Percentiles rank a stretch among this genome's conserved stretches.
Evolutionary conservation across 2,329 filamentous ascomycete genomes (phyloP).

Genomic region (Phoma sp.): DNA sequence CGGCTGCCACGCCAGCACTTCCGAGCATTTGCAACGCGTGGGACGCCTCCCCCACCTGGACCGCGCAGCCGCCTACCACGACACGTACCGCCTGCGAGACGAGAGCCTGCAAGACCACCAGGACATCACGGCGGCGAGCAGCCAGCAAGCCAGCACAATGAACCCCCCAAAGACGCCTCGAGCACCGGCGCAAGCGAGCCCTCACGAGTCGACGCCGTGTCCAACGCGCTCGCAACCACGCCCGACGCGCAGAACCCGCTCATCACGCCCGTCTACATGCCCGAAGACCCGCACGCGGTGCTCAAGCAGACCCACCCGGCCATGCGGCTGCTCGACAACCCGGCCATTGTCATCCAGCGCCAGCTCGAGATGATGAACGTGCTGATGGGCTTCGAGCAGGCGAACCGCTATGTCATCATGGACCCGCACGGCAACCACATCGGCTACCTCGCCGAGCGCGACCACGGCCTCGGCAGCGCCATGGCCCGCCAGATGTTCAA

Average conservation of each 20-base stretch:
- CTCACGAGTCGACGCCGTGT: constrained; percentile 53
- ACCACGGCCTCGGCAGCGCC: constrained; percentile 64
- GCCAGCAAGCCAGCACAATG: constrained; percentile 16
- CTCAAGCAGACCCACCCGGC: constrained; percentile 67
- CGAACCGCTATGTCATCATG: constrained; percentile 71
- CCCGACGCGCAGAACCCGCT: constrained; percentile 58
- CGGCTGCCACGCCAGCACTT: constrained; percentile 35
- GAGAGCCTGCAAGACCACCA: constrained; percentile 19
- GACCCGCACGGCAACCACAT: constrained; percentile 69
- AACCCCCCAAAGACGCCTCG: constrained; percentile 22
- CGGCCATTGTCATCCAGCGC: constrained; percentile 67
- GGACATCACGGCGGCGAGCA: constrained; percentile 16
- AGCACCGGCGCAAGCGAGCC: constrained; percentile 14
- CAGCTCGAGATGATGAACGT: constrained; percentile 73
- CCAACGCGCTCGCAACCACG: constrained; percentile 54
- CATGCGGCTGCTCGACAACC: constrained; percentile 65
- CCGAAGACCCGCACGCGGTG: constrained; percentile 66
- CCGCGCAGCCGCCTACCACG: constrained; percentile 35
- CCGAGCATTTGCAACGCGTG: constrained; percentile 34
- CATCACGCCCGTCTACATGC: constrained; percentile 66
- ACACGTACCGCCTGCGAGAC: constrained; percentile 23
- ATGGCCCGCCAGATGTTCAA: constrained; percentile 67
- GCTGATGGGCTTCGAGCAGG: constrained; percentile 71
- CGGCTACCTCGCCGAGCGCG: constrained; percentile 70
- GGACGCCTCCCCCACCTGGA: constrained; percentile 25